Evolutionary conservation across 2,329 filamentous ascomycete genomes (phyloP).

Genomic region (Calonectria pseudoreteaudii): DNA sequence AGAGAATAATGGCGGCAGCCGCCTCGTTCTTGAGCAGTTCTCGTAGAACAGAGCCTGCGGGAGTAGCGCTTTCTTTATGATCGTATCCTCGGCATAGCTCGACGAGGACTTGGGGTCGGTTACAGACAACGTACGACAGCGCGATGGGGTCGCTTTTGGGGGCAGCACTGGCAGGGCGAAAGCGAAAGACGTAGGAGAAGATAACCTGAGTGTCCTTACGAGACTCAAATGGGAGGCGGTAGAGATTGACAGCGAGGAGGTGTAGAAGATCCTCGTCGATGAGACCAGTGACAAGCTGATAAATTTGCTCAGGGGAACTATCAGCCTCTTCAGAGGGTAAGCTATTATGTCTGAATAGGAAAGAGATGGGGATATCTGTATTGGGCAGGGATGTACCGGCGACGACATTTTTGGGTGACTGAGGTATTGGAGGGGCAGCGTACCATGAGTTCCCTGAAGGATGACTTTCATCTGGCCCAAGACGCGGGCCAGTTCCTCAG

Average conservation of each 20-base stretch:
- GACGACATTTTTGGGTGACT: neutral
- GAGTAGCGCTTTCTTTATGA: constrained; percentile 89
- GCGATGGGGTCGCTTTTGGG: constrained; percentile 82
- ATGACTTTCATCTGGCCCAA: constrained; percentile 92
- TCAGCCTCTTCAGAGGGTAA: constrained; percentile 75
- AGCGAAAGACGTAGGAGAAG: constrained; percentile 94
- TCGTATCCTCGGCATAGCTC: constrained; percentile 92
- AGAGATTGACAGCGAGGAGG: constrained; percentile 83
- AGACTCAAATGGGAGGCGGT: constrained; percentile 92
- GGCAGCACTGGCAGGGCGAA: constrained; percentile 77
- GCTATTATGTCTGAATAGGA: constrained; percentile 7
- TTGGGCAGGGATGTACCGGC: neutral
- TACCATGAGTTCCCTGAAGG: constrained; percentile 93
- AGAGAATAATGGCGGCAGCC: constrained; percentile 89
- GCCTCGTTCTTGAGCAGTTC: constrained; percentile 92
- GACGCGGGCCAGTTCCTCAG: constrained; percentile 88
- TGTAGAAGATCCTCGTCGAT: constrained; percentile 92
- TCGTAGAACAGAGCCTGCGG: constrained; percentile 88
- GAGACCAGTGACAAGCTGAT: constrained; percentile 84
- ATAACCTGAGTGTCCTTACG: constrained; percentile 96
- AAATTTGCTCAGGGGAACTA: constrained; percentile 87
- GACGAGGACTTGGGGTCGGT: constrained; percentile 87
- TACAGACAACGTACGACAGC: constrained; percentile 88
- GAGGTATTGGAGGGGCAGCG: constrained; percentile 31
- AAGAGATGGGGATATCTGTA: neutral